Base-by-base conservation (phyloP, 192 early-diverging fungal species). In the Coemansia sp. region DNA sequence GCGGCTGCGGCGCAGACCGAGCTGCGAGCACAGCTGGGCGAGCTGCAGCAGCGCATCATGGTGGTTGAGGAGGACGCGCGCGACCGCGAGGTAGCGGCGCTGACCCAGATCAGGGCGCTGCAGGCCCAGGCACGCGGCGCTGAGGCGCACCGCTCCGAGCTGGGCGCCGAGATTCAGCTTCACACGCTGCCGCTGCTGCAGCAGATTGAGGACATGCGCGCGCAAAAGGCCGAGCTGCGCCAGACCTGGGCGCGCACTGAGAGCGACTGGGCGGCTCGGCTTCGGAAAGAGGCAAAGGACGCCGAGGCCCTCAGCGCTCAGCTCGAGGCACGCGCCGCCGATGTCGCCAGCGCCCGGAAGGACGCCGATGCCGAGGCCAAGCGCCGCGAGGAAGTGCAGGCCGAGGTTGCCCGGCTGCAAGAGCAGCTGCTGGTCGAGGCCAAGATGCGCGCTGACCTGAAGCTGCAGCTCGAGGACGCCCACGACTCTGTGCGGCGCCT, bases 351-450 rank as follows among this genome's bases (percentile, higher is more conserved):
- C 20, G 38, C 71, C 5, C 63, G 46, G 38, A 38, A 63, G 29
- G 20, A 38, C 1, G 61, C 51, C 0, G 66, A 36, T 10, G 72
- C 64, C 5, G 75, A 76, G 46, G n/a, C 62, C 46, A 68, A 66
- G 55, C 67, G 67, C 4, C 51, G 46, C 6, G 77, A 71, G 16
- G 41, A 44, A 18, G 46, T 24, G 5, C 71, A 63, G 24, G 59
- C 71, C 12, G 65, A 75, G 5, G 24, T 66, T 10, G 4, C 24
- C 18, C 83, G 88, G 86, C 90, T 85, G 89, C 92, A 63, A 66
- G 93, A 8, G 85, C 93, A 18, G 92, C 92, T 64, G 90, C 93
- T 66, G 12, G 59, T 65, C 0, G 79, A 82, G 63, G 42, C 71
- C 31, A 70, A 72, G 36, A 75, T 72, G 59, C 79, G 79, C 40